Conservation (phyloP, 2,329 filamentous ascomycete genomes). For the Ophiobolus disseminans region DNA sequence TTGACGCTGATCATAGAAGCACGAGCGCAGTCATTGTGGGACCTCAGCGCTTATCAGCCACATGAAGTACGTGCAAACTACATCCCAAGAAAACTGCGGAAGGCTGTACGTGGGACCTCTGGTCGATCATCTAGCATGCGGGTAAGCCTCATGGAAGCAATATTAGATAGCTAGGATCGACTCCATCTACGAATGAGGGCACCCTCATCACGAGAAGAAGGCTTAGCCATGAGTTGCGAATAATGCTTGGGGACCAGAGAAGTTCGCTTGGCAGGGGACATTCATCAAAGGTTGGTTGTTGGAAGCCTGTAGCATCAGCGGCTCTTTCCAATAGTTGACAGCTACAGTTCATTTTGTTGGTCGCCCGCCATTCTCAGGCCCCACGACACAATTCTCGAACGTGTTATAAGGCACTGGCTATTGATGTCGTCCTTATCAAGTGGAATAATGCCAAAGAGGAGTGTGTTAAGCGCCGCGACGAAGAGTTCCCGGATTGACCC, state of each 20-base stretch:
- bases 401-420: too few relatives aligned
- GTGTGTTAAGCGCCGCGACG: too few relatives aligned
- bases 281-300: background rate
- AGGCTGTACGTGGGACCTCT: background rate
- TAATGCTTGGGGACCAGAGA: background rate
- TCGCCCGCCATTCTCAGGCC: too few relatives aligned
- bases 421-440: too few relatives aligned
- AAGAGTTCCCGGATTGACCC: background rate
- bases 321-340: background rate
- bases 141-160: background rate
- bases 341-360: background rate
- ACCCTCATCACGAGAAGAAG: slow-evolving; percentile 1
- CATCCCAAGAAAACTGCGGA: background rate
- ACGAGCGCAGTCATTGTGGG: slow-evolving; percentile 3
- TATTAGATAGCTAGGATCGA: background rate
- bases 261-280: slow-evolving; percentile 2
- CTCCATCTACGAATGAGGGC: background rate
- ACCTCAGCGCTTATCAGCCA: background rate
- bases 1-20: slow-evolving; percentile 6
- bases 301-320: background rate
- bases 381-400: too few relatives aligned
- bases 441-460: too few relatives aligned
- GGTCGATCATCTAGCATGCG: background rate
- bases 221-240: slow-evolving; percentile 1
- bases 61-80: background rate